A percentile compares a stretch with the other conserved stretches of the same genome.
Conservation (phyloP, 495 filamentous ascomycete species). For the Penicillium psychrofluorescens region DNA sequence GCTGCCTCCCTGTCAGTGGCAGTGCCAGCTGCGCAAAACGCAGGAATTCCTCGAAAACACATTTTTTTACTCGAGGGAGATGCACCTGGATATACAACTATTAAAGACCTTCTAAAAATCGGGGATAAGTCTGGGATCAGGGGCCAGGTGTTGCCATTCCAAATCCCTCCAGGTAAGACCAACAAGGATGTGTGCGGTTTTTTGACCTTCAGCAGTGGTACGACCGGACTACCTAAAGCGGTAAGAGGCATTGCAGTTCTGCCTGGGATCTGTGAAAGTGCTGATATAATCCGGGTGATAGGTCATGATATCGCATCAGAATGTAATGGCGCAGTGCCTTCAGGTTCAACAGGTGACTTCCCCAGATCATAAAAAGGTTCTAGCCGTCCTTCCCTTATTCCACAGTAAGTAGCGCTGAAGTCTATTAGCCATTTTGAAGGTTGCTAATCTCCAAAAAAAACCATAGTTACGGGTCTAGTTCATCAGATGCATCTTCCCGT, state of each 20-base stretch:
- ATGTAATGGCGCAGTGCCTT: constrained; percentile 56
- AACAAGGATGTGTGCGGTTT: constrained; percentile 51
- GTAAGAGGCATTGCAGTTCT: constrained; percentile 8
- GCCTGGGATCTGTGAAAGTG: constrained; percentile 22
- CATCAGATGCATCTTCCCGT: constrained; percentile 55
- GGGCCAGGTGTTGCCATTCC: constrained; percentile 32
- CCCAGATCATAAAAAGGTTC: constrained; percentile 35
- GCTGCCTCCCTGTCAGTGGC: constrained; percentile 43
- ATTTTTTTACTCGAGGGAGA: constrained; percentile 51
- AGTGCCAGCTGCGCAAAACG: constrained; percentile 40
- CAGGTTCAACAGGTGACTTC: constrained; percentile 45
- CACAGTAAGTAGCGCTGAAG: constrained; percentile 25
- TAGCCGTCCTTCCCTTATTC: constrained; percentile 51
- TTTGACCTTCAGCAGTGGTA: constrained; percentile 45
- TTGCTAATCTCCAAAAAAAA: constrained; percentile 6
- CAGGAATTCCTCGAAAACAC: constrained; percentile 40
- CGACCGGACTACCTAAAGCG: constrained; percentile 22
- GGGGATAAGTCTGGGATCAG: constrained; percentile 27
- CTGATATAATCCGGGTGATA: constrained; percentile 27
- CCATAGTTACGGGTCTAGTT: constrained; percentile 46
- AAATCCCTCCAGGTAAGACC: constrained; percentile 39
- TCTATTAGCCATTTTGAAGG: neutral
- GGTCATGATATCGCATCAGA: constrained; percentile 57
- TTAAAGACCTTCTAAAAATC: constrained; percentile 41
- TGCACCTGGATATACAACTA: constrained; percentile 36